A percentile compares a stretch with the other conserved stretches of the same genome.
These are phyloP conservation scores for Elsinoe necatrix DNA, from an alignment of 2,329 filamentous ascomycete genomes.

Conservation along the genomic window DNA sequence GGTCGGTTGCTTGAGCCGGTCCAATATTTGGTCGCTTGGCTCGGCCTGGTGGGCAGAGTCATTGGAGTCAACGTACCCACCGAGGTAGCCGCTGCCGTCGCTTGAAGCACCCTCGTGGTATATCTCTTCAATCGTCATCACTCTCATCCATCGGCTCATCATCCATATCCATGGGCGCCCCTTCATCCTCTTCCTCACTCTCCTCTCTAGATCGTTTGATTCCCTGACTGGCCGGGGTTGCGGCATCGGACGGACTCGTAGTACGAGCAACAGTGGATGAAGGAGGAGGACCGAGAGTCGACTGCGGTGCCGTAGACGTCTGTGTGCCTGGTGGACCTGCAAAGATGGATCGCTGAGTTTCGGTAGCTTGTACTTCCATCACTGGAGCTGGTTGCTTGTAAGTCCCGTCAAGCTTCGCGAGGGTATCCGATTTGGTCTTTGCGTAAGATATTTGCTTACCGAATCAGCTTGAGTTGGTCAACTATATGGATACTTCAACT, in stretches of 20 bases:
- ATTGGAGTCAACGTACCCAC: slow-evolving; percentile 68
- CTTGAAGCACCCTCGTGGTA: slow-evolving; percentile 7
- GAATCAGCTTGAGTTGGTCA: background rate
- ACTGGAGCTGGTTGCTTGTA: slow-evolving; percentile 57
- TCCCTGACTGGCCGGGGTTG: slow-evolving; percentile 8
- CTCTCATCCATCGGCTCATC: slow-evolving; percentile 33
- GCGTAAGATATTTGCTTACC: slow-evolving; percentile 80
- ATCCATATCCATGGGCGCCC: slow-evolving; percentile 27
- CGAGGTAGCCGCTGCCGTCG: slow-evolving; percentile 2
- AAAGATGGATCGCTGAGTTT: slow-evolving; percentile 68
- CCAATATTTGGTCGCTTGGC: slow-evolving; percentile 78
- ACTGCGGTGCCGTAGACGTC: slow-evolving; percentile 20
- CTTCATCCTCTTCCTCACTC: slow-evolving; percentile 35
- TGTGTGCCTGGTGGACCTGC: slow-evolving; percentile 23
- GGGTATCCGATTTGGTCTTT: slow-evolving; percentile 77
- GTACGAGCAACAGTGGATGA: slow-evolving; percentile 40
- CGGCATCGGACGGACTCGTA: slow-evolving; percentile 34
- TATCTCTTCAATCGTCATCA: slow-evolving; percentile 50
- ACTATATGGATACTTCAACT: slow-evolving; percentile 29
- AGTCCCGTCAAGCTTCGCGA: slow-evolving; percentile 86
- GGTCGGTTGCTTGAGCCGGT: slow-evolving; percentile 35
- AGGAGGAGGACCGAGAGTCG: slow-evolving; percentile 24
- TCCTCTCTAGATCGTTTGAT: slow-evolving; percentile 54
- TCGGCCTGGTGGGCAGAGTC: slow-evolving; percentile 74
- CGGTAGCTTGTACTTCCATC: slow-evolving; percentile 40